phyloP scores from a whole-genome alignment of 345 rosid genomes.

The Jatropha curcas region DNA sequence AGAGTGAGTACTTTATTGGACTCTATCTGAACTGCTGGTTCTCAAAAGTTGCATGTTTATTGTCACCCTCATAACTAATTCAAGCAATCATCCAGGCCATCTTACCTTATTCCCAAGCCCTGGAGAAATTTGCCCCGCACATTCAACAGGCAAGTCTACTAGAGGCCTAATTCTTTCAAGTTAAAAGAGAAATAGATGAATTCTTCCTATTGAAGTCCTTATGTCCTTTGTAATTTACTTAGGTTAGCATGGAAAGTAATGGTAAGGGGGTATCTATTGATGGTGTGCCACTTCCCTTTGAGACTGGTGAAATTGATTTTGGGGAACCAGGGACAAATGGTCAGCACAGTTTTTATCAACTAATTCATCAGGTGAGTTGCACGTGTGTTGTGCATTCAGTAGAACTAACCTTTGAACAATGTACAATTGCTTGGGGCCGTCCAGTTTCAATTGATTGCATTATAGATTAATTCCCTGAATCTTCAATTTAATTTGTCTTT shows the following conservation, averaged over 20 bases:
- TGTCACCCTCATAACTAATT: slow-evolving; percentile 13
- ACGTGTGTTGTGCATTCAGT: not conserved
- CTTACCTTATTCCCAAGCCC: slow-evolving; percentile 91
- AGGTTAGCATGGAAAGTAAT: slow-evolving; percentile 99
- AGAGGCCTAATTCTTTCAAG: not conserved
- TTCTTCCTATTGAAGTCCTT: slow-evolving; percentile 1
- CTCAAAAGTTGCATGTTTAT: slow-evolving; percentile 4
- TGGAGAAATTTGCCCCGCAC: slow-evolving; percentile 95
- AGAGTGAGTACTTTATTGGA: slow-evolving; percentile 51
- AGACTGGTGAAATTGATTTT: slow-evolving; percentile 95
- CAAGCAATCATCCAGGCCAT: slow-evolving; percentile 64
- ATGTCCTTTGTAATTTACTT: slow-evolving; percentile 16
- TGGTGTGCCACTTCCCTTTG: slow-evolving; percentile 78
- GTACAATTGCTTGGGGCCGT: not conserved
- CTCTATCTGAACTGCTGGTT: slow-evolving; percentile 14
- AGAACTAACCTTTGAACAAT: slow-evolving; percentile 1
- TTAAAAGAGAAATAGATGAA: not conserved
- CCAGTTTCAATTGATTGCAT: not conserved
- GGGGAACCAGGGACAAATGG: slow-evolving; percentile 99
- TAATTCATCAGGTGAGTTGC: slow-evolving; percentile 84
- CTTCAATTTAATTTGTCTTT: not conserved
- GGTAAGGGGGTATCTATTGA: slow-evolving; percentile 97
- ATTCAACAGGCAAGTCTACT: slow-evolving; percentile 75
- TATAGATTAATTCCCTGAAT: not conserved
- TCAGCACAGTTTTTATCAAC: slow-evolving; percentile 99